Percentiles rank a stretch among this genome's conserved stretches.
Conservation (phyloP, 148 eudicot species). For the Heliosperma pusillum region DNA sequence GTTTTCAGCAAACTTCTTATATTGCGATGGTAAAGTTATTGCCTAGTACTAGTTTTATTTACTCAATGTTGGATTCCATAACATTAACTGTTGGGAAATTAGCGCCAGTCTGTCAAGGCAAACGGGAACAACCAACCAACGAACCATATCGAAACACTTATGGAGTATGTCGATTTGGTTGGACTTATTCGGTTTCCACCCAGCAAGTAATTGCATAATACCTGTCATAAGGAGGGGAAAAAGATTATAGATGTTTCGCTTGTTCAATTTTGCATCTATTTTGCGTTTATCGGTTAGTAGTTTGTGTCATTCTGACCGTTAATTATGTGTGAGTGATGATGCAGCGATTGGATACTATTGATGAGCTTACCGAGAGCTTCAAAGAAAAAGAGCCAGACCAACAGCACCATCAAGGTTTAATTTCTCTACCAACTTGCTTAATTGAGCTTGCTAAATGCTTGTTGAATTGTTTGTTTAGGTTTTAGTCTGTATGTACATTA, state of each 20-base stretch:
- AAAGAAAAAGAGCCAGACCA: constrained; percentile 45
- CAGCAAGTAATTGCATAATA: neutral
- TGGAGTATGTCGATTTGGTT: no score
- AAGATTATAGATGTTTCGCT: no score
- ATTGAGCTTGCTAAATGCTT: neutral
- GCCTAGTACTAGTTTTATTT: neutral
- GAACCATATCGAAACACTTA: no score
- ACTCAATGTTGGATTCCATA: neutral
- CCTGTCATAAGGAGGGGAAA: neutral
- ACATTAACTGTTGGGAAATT: no score
- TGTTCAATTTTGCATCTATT: no score
- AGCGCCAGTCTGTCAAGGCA: no score
- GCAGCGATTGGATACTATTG: constrained; percentile 75
- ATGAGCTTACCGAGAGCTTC: constrained; percentile 45
- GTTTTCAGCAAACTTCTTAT: constrained; percentile 55
- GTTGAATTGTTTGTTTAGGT: neutral
- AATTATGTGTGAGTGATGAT: constrained; percentile 16
- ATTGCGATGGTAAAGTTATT: constrained; percentile 56
- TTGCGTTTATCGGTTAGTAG: neutral
- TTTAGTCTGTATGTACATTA: neutral
- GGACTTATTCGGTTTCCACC: no score
- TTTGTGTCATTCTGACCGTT: neutral
- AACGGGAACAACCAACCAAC: no score
- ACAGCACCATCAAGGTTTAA: constrained; percentile 73
- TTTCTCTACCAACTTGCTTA: constrained; percentile 5